Evolutionary conservation across 805 yeast species (phyloP), one percentile per base, ranked within the genome.

Genomic region (Yarrowia phangngaensis): DNA sequence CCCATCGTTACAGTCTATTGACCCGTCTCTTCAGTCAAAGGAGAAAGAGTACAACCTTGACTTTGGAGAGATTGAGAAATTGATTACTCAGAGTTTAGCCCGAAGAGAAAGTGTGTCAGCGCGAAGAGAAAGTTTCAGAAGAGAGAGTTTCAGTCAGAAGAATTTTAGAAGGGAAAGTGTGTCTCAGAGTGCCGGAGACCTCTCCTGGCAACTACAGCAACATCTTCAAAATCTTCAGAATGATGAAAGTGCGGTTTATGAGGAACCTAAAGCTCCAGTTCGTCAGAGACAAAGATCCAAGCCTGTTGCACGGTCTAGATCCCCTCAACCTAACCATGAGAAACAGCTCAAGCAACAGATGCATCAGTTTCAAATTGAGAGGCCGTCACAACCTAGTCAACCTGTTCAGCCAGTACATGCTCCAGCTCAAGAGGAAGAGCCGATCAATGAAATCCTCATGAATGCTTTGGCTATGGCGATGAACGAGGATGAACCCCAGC

Each of bases 381-480:
- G 48, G 26, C 48, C 48, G 3, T 19, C 35, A 4, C 34, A 29
- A 27, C 14, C 48, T 16, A 3, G 26, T 5, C 34, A 40, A 13
- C 13, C 35, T 7, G 24, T 27, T 19, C 43, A 36, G 16, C 5
- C 49, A 7, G 19, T 8, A 8, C 32, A 24, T 46, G 4, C 50
- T 17, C 31, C 26, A 14, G 29, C 47, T 3, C 51, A 32, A 3
- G 36, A 35, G 17, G 48, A 34, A 22, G 35, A 29, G 22, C 51
- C 48, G 8, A 41, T 54, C 35, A 52, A 54, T 20, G 55, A 54
- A 31, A 54, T 54, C 15, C 28, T 54, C 12, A 27, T 40, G 41
- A 54, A 54, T 26, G 56, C 56, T 6, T 50, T 54, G 33, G 45
- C 55, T 4, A 38, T 54, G 55, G 56, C 52, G 7, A 45, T 52